A percentile compares a stretch with the other conserved stretches of the same genome.
Conservation (phyloP, 2,329 filamentous ascomycete species). For the Paramyrothecium roridum region DNA sequence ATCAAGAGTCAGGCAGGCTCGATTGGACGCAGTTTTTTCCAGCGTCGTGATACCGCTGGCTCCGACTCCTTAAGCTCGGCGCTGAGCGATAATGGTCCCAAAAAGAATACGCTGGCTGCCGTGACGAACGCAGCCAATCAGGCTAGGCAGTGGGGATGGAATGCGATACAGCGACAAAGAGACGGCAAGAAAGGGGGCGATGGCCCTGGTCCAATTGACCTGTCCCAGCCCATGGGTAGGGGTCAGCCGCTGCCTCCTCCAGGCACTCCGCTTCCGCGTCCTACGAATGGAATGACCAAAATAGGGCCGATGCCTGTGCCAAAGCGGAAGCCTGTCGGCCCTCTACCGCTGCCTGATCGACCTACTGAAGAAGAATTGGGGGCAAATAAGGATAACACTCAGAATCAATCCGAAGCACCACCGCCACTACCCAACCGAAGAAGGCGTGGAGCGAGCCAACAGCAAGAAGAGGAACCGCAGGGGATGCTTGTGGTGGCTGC, state of each 20-base stretch:
- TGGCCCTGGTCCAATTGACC: slow-evolving; percentile 34
- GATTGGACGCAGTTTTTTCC: slow-evolving; percentile 36
- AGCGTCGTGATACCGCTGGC: slow-evolving; percentile 32
- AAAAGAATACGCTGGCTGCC: slow-evolving; percentile 50
- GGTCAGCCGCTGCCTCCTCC: slow-evolving; percentile 80
- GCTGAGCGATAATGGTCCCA: slow-evolving; percentile 24
- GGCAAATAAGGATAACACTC: slow-evolving; percentile 7
- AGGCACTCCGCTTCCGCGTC: slow-evolving; percentile 69
- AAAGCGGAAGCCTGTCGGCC: slow-evolving; percentile 60
- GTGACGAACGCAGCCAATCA: slow-evolving; percentile 53
- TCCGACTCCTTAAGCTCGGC: slow-evolving; percentile 32
- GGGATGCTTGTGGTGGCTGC: slow-evolving; percentile 64
- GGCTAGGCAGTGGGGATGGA: slow-evolving; percentile 58
- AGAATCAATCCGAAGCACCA: slow-evolving; percentile 3
- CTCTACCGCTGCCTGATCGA: slow-evolving; percentile 4
- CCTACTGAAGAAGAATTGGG: background rate
- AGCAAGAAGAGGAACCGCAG: slow-evolving; percentile 39
- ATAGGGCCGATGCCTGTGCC: slow-evolving; percentile 55
- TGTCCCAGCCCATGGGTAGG: slow-evolving; percentile 72
- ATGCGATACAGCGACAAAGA: slow-evolving; percentile 50
- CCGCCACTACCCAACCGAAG: slow-evolving; percentile 33
- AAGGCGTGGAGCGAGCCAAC: slow-evolving; percentile 29
- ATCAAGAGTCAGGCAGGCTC: slow-evolving; percentile 37
- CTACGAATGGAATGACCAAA: slow-evolving; percentile 58
- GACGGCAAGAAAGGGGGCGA: slow-evolving; percentile 33